Conservation (phyloP, 73 alveolate species). For the Paramecium tetraurelia region DNA sequence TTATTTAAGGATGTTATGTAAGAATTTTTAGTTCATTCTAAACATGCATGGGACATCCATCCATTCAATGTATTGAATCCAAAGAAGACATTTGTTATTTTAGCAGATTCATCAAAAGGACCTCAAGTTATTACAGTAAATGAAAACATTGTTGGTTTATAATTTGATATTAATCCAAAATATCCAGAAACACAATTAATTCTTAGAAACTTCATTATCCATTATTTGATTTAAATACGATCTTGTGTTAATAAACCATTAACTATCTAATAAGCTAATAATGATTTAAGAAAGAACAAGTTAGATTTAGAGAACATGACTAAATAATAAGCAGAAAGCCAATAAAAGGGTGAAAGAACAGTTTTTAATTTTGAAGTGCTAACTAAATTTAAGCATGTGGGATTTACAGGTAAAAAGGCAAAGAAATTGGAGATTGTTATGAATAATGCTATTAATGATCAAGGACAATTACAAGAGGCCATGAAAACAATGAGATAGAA, state of each 20-base stretch:
- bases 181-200: conserved; percentile 20
- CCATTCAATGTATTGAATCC: conserved; percentile 55
- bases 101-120: conserved; percentile 57
- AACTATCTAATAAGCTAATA: not conserved
- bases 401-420: conserved; percentile 33
- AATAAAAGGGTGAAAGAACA: conserved; percentile 4
- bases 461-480: conserved; percentile 3
- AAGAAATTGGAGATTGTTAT: conserved; percentile 29
- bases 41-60: conserved; percentile 58
- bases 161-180: conserved; percentile 28
- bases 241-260: not conserved
- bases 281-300: conserved; percentile 31
- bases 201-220: not conserved
- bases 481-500: conserved; percentile 30
- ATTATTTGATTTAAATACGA: conserved; percentile 7
- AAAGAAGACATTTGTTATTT: conserved; percentile 34
- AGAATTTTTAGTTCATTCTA: conserved; percentile 55
- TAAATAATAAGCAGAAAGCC: conserved; percentile 8
- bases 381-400: conserved; percentile 44
- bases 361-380: conserved; percentile 25
- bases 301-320: conserved; percentile 43
- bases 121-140: conserved; percentile 13
- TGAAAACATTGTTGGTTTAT: conserved; percentile 4
- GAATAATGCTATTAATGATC: conserved; percentile 44
- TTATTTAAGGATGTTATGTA: conserved; percentile 18